Base-by-base conservation (phyloP, 805 yeast species). In the Wickerhamiella azyma region DNA sequence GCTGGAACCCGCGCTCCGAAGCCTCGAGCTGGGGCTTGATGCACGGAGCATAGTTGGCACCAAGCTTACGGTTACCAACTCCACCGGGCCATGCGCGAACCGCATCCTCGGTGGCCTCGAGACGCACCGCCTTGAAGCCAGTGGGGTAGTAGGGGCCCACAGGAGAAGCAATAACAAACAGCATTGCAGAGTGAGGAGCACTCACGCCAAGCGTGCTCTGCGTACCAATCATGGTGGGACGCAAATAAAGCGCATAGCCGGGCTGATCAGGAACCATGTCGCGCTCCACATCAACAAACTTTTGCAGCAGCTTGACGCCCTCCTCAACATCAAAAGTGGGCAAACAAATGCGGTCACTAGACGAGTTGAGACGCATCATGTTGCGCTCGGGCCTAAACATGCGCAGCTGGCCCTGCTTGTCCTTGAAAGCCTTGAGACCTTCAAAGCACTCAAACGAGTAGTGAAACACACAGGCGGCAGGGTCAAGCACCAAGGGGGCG, bases 41-140 rank as follows among this genome's bases (percentile, higher is more conserved):
- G 64, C 96, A 84, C 52, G 97, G 96, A 39, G 96, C 98, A 62
- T 89, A 89, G 72, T 89, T 89, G 51, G 95, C 96, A 66, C 98
- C 98, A 59, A 89, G 76, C 68, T 89, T 89, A 66, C 77, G 81
- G 76, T 89, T 82, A 67, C 98, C 98, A 57, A 79, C 86, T 65
- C 97, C 98, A 59, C 95, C 95, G 61, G 97, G 97, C 97, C 97
- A 89, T 26, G 98, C 97, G 70, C 98, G 83, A 29, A 88, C 88
- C 43, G 95, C 95, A 57, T 84, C 79, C 62, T 85, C 94, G 30
- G 96, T 88, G 54, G 97, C 96, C 68, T 89, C 96, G 53, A 92
- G 74, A 51, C 76, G 72, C 46, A 92, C 95, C 37, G 97, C 96
- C 68, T 88, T 86, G 77, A 89, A 89, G 16, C 97, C 96, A 16